Base-by-base conservation (phyloP, 2,329 filamentous ascomycete species). In the Lachnellula subtilissima region DNA sequence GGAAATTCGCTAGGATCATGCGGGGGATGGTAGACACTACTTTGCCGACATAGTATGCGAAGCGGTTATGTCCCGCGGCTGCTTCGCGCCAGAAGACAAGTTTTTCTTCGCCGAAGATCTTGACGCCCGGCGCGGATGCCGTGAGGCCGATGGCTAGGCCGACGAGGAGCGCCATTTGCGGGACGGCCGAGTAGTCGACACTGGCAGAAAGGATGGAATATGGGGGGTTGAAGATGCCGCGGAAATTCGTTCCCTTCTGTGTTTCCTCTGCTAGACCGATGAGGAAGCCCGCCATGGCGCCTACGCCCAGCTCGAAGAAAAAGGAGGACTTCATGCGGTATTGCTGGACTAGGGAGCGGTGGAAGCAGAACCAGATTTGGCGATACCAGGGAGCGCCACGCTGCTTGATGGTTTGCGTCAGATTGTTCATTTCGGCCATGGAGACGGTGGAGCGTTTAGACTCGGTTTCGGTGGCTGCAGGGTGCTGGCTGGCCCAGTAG, bases 41-140 rank as follows among this genome's bases (percentile, higher is more conserved):
- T 66, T 84, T 84, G 37, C 79, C 81, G 2, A 81, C 40, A 62
- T 81, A 84, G 66, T 84, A 84, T 0, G 81, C 78, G 22, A 75
- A 68, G 9, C 79, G 72, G 37, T 78, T 82, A 63, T 84, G 81
- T 0, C 82, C 81, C 0, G 80, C 76, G 43, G 79, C 78, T 3
- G 79, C 74, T 67, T 85, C 82, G 8, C 81, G 75, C 47, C 75
- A 76, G 61, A 80, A 80, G 39, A 83, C 71, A 5, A 80, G 67
- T 65, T 78, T 77, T 62, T 82, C 79, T 60, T 81, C 78, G 11
- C 79, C 81, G 64, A 84, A 84, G 15, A 79, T 73, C 61, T 76
- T 77, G 58, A 84, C 81, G 0, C 79, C 81, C 0, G 81, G 80
- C 0, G 80, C 76, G 5, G 73, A 76, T 0, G 78, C 75, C 2